Evolutionary conservation across 108 stramenopile species (phyloP), one percentile per base, ranked within the genome.

Genomic region (Cyclotella kingstonii): DNA sequence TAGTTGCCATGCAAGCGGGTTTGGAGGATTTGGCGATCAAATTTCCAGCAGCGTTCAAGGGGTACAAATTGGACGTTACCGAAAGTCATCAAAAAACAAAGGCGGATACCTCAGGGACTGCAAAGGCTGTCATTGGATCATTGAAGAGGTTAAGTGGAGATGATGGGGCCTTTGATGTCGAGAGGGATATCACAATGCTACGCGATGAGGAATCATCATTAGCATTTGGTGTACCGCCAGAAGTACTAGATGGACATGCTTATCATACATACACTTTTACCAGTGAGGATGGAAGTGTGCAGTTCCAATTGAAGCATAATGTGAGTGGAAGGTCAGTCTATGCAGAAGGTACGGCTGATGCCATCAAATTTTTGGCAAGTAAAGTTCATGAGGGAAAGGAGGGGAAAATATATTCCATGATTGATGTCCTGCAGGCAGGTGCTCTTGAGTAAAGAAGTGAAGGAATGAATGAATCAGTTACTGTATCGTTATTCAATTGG

Each of bases 281-380:
- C 19, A 93, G 90, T 68, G 29, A 80, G 5, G 97, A 97, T 77
- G 95, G 95, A 12, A 86, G 84, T 15, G 95, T 95, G 8, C 74
- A 90, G 62, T 99, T 99, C 71, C 85, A 94, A 66, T 79, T 99
- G 66, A 79, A 96, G 71, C 98, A 99, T 81, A 99, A 99, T 73
- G 98, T 99, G 7, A 78, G 81, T 47, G 98, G 98, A 35, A 80
- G 98, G 60, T 92, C 94, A 23, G 84, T 97, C 29, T 98, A 98
- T 68, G 98, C 98, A 12, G 98, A 98, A 77, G 98, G 98, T 18
- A 97, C 96, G 5, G 98, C 95, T 4, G 98, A 98, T 69, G 98
- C 96, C 30, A 91, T 98, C 41, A 85, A 90, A 38, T 98, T 96
- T 61, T 76, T 98, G 51, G 91, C 91, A 8, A 80, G 70, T 42